Evolutionary conservation across 225 moss, liverwort and hornwort genomes (phyloP), one percentile per base, ranked within the genome.

Genomic region (Physcomitrium patens): DNA sequence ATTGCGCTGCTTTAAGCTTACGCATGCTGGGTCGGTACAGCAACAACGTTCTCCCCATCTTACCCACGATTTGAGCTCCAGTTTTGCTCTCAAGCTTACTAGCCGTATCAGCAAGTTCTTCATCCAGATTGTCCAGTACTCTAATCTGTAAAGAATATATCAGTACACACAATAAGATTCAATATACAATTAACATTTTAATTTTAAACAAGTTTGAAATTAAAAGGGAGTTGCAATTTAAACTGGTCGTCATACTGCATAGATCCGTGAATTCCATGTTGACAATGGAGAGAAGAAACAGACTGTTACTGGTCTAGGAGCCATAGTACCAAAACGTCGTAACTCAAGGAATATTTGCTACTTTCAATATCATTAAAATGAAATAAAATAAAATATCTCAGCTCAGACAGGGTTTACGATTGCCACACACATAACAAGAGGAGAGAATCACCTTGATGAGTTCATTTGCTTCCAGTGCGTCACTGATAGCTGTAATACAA

Each of bases 381-480:
- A 7, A 37, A 37, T 37, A 7, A 37, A 37, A 37, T 37, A 37
- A 4, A 37, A 37, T 7, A 23, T 67, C 64, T 57, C 14, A 47
- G 13, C 20, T 28, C 12, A 63, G 60, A 71, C 28, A 66, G 50
- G 65, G 26, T 60, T 50, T 52, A 17, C 19, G 23, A n/a, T 31
- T 12, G 28, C 26, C 10, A 45, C 22, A 24, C 31, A 27, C 3
- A 24, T 24, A 1, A 17, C 19, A 28, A 67, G 60, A 58, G 63
- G 65, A 42, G 49, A 57, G 57, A 53, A 31, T 65, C 74, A 90
- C 93, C 93, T 96, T 96, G 16, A 96, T 45, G n/a, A 94, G 92
- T 63, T 96, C 92, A 64, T 92, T 88, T 17, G 96, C 94, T 78
- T 96, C 96, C 70, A 96, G 71, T 0, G 96, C 92, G 67, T 94